Evolutionary conservation across 2,329 filamentous ascomycete genomes (phyloP), one percentile per base, ranked within the genome.

Genomic region (Trichoderma arundinaceum): DNA sequence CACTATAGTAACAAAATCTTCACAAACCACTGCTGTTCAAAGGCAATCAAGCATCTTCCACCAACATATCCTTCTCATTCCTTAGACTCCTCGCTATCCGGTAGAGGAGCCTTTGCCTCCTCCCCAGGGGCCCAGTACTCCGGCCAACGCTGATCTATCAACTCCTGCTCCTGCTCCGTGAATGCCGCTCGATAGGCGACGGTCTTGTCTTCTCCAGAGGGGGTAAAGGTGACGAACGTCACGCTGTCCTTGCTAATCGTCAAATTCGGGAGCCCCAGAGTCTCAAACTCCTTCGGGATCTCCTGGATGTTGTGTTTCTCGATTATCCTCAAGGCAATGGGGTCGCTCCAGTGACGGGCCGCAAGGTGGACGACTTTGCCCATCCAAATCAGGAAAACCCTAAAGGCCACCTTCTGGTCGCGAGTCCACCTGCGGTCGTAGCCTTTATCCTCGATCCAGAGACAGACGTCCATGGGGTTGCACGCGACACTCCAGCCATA

Each of bases 391-490:
- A 57, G n/a, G 12, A 43, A 41, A 1, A 10, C 28, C 3, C 6
- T 22, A 33, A 68, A 68, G n/a, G n/a, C 1, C 1, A 5, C 9
- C 35, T 19, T 17, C 41, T 66, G 58, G 1, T 1, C 1, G 6
- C 7, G 2, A 8, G n/a, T 35, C 66, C 66, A 67, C 17, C 13
- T 35, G 9, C 28, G 22, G 32, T 68, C 12, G 22, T 66, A 66
- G 3, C 35, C 41, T 33, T 64, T 66, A 4, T 38, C 53, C 6
- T 44, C 15, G 33, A 67, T 39, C 66, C 64, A 68, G 7, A 51
- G 17, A 58, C 64, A 66, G 33, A 60, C 48, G 13, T 64, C 43
- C 1, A 39, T 12, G 19, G 33, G 12, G 28, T 57, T n/a, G 32
- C 60, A 49, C 10, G 12, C 39, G 17, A 12, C 4, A 3, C 9